Base-by-base conservation (phyloP, 2,329 filamentous ascomycete genomes). In the Arthroderma uncinatum region DNA sequence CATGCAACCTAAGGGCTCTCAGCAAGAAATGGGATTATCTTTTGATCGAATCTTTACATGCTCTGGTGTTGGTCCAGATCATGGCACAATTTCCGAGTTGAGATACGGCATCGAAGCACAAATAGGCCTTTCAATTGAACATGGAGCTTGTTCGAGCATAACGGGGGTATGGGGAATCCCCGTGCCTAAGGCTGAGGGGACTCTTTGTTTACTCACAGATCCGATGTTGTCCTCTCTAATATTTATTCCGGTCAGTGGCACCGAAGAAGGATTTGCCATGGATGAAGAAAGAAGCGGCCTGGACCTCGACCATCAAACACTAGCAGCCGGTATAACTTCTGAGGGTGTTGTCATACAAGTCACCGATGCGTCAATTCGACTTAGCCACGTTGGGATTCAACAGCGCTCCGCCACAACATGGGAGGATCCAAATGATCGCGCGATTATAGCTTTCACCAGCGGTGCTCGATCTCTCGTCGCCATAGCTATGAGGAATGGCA, bases 21-120 rank as follows among this genome's bases (percentile, higher is more conserved):
- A 53, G 4, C 33, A 39, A 39, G 30, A 37, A 21, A 62, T 64
- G 58, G 61, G 67, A 57, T 65, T 63, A 62, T 64, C 56, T 55
- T 74, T 74, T n/a, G 81, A 85, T 62, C 76, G 79, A 23, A 66
- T 90, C 12, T 89, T 87, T 69, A 79, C 81, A 21, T 84, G 83
- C 44, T 84, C 83, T 19, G 83, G 85, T 0, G 81, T 81, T 62
- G 83, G 83, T 0, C 70, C 65, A 33, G 67, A 73, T 1, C 78
- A 77, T 30, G 86, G 86, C 8, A 78, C 79, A 6, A 73, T 92
- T 23, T 81, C 82, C 2, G 86, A 92, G 65, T 76, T 88, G 60
- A 80, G 86, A 60, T 77, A 82, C 68, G 87, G 88, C 2, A 72
- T 88, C 28, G 82, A 86, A 64, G 87, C 85, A 16, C 82, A 79